A percentile compares a stretch with the other conserved stretches of the same genome.
These are phyloP conservation scores for Glebionis coronaria DNA, from an alignment of 129 eudicot species.

Conservation along the genomic window DNA sequence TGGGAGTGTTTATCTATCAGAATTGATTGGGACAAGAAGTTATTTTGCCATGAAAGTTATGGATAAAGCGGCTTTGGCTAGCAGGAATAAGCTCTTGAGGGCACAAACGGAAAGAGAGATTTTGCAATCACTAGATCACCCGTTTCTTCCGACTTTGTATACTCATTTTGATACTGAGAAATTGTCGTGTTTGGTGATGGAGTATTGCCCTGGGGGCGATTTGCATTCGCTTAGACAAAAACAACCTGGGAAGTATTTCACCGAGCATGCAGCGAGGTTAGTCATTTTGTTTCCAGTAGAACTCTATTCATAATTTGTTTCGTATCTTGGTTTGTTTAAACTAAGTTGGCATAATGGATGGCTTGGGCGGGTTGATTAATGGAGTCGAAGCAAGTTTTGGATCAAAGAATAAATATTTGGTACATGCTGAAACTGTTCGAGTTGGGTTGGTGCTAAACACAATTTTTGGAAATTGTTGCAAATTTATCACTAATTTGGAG, in stretches of 20 bases:
- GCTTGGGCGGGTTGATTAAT: not conserved
- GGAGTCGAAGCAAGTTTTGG: not conserved
- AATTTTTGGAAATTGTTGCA: not conserved
- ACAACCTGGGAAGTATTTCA: slow-evolving; percentile 83
- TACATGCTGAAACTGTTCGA: not conserved
- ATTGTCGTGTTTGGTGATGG: slow-evolving; percentile 90
- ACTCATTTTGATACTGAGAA: slow-evolving; percentile 89
- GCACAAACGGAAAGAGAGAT: slow-evolving; percentile 98
- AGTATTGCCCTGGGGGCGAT: slow-evolving; percentile 97
- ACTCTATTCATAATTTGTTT: not conserved
- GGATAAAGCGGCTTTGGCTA: slow-evolving; percentile 81
- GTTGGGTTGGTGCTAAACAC: not conserved
- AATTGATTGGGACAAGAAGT: slow-evolving; percentile 76
- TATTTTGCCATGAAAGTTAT: slow-evolving; percentile 92
- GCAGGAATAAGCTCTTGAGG: slow-evolving; percentile 83
- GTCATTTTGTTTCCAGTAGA: slow-evolving; percentile 2
- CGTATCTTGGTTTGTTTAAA: not conserved
- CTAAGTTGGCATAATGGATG: not conserved
- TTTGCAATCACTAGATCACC: slow-evolving; percentile 92
- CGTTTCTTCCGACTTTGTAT: slow-evolving; percentile 90
- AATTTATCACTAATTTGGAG: not conserved
- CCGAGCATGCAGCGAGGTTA: slow-evolving; percentile 98
- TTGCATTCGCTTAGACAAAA: slow-evolving; percentile 89
- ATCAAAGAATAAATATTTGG: not conserved
- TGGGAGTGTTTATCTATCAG: slow-evolving; percentile 81